Evolutionary conservation across 495 filamentous ascomycete species (phyloP), one percentile per base, ranked within the genome.

Genomic region (Bacidia rubella): DNA sequence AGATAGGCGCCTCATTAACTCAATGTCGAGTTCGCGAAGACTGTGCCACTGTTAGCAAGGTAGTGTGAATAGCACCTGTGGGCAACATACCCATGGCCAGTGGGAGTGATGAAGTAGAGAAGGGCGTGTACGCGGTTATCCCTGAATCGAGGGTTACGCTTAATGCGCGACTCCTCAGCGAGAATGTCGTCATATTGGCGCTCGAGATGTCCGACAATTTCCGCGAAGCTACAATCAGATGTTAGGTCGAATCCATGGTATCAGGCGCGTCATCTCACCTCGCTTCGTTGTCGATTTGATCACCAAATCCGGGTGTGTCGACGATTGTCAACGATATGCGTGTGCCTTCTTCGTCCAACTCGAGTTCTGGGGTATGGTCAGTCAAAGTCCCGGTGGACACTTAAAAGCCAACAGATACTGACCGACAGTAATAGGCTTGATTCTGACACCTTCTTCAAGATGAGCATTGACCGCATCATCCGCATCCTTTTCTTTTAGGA

Each of bases 171-270:
- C 73, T 98, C 92, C 74, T 95, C 90, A 38, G 92, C 92, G 51
- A 98, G 78, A 71, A 98, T 97, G 64, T 97, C 89, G 72, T 98
- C 92, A 72, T 96, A 97, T 80, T 97, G 90, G 69, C 90, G 80
- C 74, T 98, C 92, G 51, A 98, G 83, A 69, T 93, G 96, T 57
- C 88, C 92, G 46, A 93, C 87, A 65, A 98, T 98, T 70, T 96
- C 92, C 47, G 82, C 81, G 67, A 98, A 98, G 76, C 87, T 95
- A n/a, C n/a, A n/a, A n/a, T n/a, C n/a, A n/a, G n/a, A n/a, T n/a
- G n/a, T n/a, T n/a, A n/a, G n/a, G n/a, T n/a, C n/a, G n/a, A n/a
- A n/a, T n/a, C n/a, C n/a, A n/a, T n/a, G n/a, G n/a, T n/a, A n/a
- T n/a, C 26, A 22, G 17, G 1, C 11, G 23, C 10, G 20, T 21